Base-by-base conservation (phyloP, 1,284 basidiomycete genomes). In the Ganoderma leucocontextum region DNA sequence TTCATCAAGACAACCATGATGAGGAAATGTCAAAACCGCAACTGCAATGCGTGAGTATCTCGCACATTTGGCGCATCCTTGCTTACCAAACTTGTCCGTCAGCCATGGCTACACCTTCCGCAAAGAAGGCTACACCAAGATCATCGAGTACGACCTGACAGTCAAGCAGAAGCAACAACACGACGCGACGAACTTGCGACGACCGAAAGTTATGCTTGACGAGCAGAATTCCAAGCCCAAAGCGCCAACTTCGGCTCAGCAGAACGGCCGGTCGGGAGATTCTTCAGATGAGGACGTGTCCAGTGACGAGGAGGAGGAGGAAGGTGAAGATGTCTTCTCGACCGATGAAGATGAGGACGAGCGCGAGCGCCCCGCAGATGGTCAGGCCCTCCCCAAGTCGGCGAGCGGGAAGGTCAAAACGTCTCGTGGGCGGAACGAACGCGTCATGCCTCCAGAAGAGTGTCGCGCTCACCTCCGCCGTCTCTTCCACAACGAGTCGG, bases 111-210 rank as follows among this genome's bases (percentile, higher is more conserved):
- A 95, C 77, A 94, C 94, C 0, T 95, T 95, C 81, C 91, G 97
- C 68, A 98, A 97, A 79, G 98, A 99, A 78, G 96, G 95, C 1
- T 88, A 95, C 77, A 94, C 95, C 68, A 99, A 98, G 82, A 89
- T 99, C 72, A 93, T 99, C 78, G 97, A 99, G 82, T 94, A 95
- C 76, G 96, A 96, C 75, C 86, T 99, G 38, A 86, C 94, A 1
- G 67, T 80, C 7, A 97, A 96, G 81, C 93, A 97, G 77, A 94
- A 94, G 79, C 84, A 81, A 44, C 85, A 88, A 63, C 90, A 93
- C 78, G 77, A 81, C 7, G 79, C 82, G n/a, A 80, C 81, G 62
- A 85, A 82, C n/a, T 81, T 91, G 68, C 88, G 82, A 71, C 87
- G 92, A 35, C 92, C 90, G 25, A 86, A 95, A 78, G 92, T 96